A percentile compares a stretch with the other conserved stretches of the same genome.
phyloP scores from a whole-genome alignment of 306 rosid species.

The Citrullus mucosospermus region DNA sequence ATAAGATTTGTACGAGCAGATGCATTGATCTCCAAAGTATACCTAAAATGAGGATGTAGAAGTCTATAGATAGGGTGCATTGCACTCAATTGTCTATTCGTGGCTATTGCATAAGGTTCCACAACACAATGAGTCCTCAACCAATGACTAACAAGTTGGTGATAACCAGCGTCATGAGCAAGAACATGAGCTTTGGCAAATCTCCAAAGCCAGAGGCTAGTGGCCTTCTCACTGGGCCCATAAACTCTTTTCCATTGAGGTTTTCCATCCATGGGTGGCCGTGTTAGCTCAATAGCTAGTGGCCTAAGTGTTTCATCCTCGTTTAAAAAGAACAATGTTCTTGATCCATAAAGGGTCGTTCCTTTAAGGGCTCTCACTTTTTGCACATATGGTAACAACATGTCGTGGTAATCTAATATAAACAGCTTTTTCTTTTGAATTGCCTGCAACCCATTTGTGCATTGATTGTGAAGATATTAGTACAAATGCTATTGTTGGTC shows the following conservation, averaged over 20 bases:
- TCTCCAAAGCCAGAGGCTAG: slow-evolving; percentile 81
- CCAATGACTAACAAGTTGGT: slow-evolving; percentile 84
- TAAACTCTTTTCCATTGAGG: slow-evolving; percentile 61
- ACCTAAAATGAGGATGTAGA: slow-evolving; percentile 32
- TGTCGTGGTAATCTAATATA: slow-evolving; percentile 68
- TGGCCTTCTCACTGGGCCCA: slow-evolving; percentile 42
- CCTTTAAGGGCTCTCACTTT: slow-evolving; percentile 40
- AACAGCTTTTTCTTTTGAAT: slow-evolving; percentile 45
- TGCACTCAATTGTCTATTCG: slow-evolving; percentile 1
- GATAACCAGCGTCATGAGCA: slow-evolving; percentile 69
- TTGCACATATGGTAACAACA: slow-evolving; percentile 46
- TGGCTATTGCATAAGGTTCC: slow-evolving; percentile 29
- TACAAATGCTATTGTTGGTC: neutral
- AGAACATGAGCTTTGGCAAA: slow-evolving; percentile 75
- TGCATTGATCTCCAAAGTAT: slow-evolving; percentile 32
- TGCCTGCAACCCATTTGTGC: slow-evolving; percentile 28
- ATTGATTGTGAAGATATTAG: neutral
- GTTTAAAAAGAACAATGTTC: slow-evolving; percentile 53
- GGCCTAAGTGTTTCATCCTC: slow-evolving; percentile 40
- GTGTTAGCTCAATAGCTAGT: slow-evolving; percentile 54
- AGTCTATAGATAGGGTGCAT: slow-evolving; percentile 31
- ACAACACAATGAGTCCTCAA: slow-evolving; percentile 59
- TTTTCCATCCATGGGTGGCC: slow-evolving; percentile 54
- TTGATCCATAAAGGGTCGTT: slow-evolving; percentile 65
- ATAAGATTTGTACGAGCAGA: slow-evolving; percentile 21